Base-by-base conservation (phyloP, 257 asterid genomes). In the Forsythia viridissima region DNA sequence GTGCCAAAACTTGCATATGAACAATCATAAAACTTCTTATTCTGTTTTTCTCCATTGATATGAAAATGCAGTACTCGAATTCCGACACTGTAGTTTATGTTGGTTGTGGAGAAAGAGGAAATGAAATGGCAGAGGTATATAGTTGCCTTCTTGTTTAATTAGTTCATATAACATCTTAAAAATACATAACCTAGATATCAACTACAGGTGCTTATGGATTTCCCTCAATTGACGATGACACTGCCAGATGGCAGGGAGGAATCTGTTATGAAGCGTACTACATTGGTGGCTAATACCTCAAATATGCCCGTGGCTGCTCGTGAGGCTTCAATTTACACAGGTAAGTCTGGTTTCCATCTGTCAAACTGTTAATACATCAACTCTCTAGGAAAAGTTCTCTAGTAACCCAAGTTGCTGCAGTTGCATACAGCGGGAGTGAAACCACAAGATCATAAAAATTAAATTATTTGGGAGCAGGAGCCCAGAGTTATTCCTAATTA, bases 251-350 rank as follows among this genome's bases (percentile, higher is more conserved):
- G 99, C 69, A 92, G 98, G 74, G 99, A 96, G 90, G 99, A 96
- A 85, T 96, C 99, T 48, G 99, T 96, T 87, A 96, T 96, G 99
- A 96, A 96, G 82, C 99, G 99, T 87, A 96, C 99, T 57, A 96
- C 99, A 61, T 97, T 96, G 44, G 99, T 96, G 57, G 99, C 99
- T 37, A 96, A 96, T 86, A 96, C 99, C 83, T 96, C 99, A 73
- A 96, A 96, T 79, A 96, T 96, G 99, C 99, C 98, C 0, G 99
- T 96, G 94, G 99, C 99, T 87, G 99, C 99, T 82, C 98, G 98
- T 80, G 99, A 96, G 88, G 99, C 99, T 80, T 96, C 99, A 75
- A 96, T 96, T 79, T 96, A 96, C 86, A 95, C 98, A 48, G 98
- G 98, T 94, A 76, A 78, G 6, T 59, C 0, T 12, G 76, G 66